Base-by-base conservation (phyloP, 2,329 filamentous ascomycete species). In the Aspergillus neotritici region DNA sequence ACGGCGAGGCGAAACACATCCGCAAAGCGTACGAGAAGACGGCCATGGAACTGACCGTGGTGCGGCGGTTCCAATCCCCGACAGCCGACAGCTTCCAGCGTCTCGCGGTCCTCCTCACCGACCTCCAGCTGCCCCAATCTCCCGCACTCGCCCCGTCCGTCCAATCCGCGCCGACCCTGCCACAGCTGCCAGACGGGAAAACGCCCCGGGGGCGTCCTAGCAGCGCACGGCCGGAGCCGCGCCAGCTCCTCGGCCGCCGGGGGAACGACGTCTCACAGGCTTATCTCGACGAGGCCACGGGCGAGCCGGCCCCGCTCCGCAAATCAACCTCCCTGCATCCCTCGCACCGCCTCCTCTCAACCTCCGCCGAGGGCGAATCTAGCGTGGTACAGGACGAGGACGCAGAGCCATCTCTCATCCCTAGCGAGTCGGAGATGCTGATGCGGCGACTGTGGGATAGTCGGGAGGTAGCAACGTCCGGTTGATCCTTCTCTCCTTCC, bases 21-120 rank as follows among this genome's bases (percentile, higher is more conserved):
- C 64, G 66, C 44, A 70, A 68, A 40, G 62, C 64, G n/a, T 73
- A 71, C 48, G 70, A 72, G 46, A 70, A 64, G 43, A 64, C 61
- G 4, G 56, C 67, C 5, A 53, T 65, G 32, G 70, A 73, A 47
- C 57, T 72, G 31, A 66, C 59, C 29, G 70, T 73, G 5, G 68
- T 72, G 7, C 65, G 67, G 37, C 63, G 68, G 14, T 73, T 73
- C 48, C 66, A 68, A 43, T 68, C 64, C 16, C 70, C 70, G 4
- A 65, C 68, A 2, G 59, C 61, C 7, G 67, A 71, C 47, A 72
- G 69, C 47, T 65, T 73, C 49, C 56, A 48, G 25, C 63, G 70
- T 28, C 51, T 71, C 28, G 54, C 58, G n/a, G 45, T 48, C 11
- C 44, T 67, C 9, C 39, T 56, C 17, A 55, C 21, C 21, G 21